phyloP scores from a whole-genome alignment of 176 grass and related monocot genomes.

The Microstegium vimineum region DNA sequence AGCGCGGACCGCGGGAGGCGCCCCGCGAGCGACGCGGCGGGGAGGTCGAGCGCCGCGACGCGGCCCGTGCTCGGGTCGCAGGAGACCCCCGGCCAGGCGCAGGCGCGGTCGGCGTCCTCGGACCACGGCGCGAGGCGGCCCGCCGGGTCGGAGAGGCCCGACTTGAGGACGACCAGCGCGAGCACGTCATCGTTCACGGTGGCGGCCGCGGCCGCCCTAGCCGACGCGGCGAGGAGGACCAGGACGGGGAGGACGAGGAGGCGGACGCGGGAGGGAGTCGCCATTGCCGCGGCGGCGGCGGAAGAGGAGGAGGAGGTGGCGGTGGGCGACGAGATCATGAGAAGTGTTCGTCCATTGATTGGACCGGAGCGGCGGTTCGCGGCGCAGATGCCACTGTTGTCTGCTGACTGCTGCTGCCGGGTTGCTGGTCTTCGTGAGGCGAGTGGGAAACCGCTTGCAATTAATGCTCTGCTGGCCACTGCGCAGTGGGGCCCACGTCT shows the following conservation, averaged over 20 bases:
- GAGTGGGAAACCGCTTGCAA: slow-evolving; percentile 1
- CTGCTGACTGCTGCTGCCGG: background rate
- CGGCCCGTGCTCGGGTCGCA: slow-evolving; percentile 48
- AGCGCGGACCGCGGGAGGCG: slow-evolving; percentile 63
- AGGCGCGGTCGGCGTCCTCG: slow-evolving; percentile 73
- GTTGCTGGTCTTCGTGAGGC: background rate
- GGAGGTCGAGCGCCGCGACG: slow-evolving; percentile 40
- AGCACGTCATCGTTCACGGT: slow-evolving; percentile 75
- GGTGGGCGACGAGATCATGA: slow-evolving; percentile 13
- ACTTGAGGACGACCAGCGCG: slow-evolving; percentile 83
- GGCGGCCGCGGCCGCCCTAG: background rate
- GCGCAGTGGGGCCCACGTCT: background rate
- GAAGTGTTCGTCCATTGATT: slow-evolving; percentile 25
- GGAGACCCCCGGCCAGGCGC: slow-evolving; percentile 52
- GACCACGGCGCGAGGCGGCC: slow-evolving; percentile 61
- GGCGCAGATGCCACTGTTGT: background rate
- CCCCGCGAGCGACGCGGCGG: slow-evolving; percentile 48
- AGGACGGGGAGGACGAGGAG: slow-evolving; percentile 15
- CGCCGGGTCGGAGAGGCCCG: slow-evolving; percentile 49
- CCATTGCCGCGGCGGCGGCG: slow-evolving; percentile 20
- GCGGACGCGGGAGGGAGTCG: background rate
- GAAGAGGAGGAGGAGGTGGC: background rate
- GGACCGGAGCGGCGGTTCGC: slow-evolving; percentile 25
- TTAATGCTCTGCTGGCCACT: slow-evolving; percentile 8
- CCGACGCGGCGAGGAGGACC: slow-evolving; percentile 4